Conservation (phyloP, 371 early-diverging fungal species). For the Actinomortierella wolfii region DNA sequence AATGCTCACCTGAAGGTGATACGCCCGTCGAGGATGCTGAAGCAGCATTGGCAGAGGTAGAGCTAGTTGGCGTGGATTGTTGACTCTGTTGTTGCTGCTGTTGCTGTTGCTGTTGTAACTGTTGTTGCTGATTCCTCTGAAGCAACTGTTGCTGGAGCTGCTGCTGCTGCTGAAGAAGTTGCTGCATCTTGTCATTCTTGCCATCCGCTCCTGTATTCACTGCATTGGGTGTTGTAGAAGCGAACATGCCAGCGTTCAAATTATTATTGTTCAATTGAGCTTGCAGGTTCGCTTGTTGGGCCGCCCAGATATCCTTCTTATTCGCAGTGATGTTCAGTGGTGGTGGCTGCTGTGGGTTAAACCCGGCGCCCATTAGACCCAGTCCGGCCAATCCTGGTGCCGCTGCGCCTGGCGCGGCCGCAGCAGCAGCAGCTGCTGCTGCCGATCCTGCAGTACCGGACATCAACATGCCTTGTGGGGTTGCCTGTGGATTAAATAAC, state of each 20-base stretch:
- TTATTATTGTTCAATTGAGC: neutral
- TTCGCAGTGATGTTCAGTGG: neutral
- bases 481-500: neutral
- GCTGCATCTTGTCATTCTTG: slow-evolving; percentile 1
- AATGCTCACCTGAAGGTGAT: neutral
- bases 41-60: neutral
- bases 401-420: neutral
- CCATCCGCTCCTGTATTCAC: neutral
- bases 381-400: neutral
- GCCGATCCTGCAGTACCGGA: neutral
- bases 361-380: neutral
- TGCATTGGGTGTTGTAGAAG: neutral
- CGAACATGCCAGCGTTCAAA: slow-evolving; percentile 1
- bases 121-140: neutral
- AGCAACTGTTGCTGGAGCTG: slow-evolving; percentile 1
- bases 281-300: slow-evolving; percentile 2
- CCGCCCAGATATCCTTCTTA: slow-evolving; percentile 4
- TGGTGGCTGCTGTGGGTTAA: slow-evolving; percentile 2
- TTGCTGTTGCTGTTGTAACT: slow-evolving; percentile 1
- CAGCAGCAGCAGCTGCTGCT: neutral
- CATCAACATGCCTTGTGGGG: neutral
- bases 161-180: slow-evolving; percentile 2
- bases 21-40: neutral
- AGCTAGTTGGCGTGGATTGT: neutral
- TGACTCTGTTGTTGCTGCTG: slow-evolving; percentile 1